Percentiles rank a stretch among this genome's conserved stretches.
phyloP scores from a whole-genome alignment of 2,329 filamentous ascomycete species.

The Fusarium keratoplasticum region DNA sequence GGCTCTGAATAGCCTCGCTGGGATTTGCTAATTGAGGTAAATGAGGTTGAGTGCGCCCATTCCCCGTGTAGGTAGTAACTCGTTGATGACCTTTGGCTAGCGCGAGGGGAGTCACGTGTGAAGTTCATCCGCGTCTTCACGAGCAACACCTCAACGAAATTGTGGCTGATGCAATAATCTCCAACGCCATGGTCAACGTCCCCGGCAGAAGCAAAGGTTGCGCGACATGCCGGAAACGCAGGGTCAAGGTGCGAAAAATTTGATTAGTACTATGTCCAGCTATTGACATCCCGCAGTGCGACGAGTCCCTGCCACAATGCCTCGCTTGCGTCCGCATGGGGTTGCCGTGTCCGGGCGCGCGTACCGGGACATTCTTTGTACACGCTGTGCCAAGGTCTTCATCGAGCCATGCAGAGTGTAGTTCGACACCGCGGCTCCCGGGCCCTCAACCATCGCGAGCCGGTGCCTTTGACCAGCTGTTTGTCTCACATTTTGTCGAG shows the following conservation, averaged over 20 bases:
- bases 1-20: too few relatives aligned
- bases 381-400: background rate
- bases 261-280: background rate
- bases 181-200: conserved; percentile 17
- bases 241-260: conserved; percentile 2
- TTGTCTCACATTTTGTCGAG: conserved; percentile 20
- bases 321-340: conserved; percentile 13
- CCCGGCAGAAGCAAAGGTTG: conserved; percentile 19
- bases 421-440: background rate
- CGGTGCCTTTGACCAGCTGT: conserved; percentile 16
- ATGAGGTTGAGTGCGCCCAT: background rate
- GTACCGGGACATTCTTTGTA: conserved; percentile 14
- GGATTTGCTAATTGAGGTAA: too few relatives aligned
- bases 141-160: background rate
- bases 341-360: conserved; percentile 10
- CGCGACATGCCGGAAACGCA: conserved; percentile 22
- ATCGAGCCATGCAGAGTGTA: background rate
- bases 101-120: background rate
- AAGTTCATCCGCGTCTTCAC: background rate
- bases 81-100: background rate
- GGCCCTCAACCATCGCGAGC: conserved; percentile 4
- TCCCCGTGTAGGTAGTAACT: rapidly evolving
- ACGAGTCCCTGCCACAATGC: conserved; percentile 10
- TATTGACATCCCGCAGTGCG: conserved; percentile 2
- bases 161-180: background rate